Base-by-base conservation (phyloP, 2,329 filamentous ascomycete species). In the Grosmannia serpens region DNA sequence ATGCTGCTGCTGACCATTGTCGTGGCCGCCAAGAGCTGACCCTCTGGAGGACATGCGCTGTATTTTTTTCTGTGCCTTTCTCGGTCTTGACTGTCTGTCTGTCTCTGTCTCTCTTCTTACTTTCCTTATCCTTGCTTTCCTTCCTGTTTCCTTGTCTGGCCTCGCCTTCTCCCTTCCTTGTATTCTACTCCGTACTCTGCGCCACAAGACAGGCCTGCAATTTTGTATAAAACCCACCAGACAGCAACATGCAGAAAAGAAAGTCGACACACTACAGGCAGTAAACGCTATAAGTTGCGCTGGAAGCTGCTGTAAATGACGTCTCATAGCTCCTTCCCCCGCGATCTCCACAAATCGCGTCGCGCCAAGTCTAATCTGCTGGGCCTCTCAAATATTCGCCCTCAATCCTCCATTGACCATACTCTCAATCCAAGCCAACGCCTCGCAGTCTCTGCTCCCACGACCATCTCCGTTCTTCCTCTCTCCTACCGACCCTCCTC, bases 1-100 rank as follows among this genome's bases (percentile, higher is more conserved):
- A 68, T 84, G 62, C 81, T 84, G 64, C 65, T 84, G 52, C 65
- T 81, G 63, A 75, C 77, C n/a, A 78, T 83, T 59, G 73, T 82
- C 31, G 74, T 83, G 60, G 74, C 78, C 3, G 68, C 78, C 57
- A 82, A 80, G 72, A 22, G 44, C 27, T 61, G 41, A 53, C 53
- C 17, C 4, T 9, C 8, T 8, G 20, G 8, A 44, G 20, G 41
- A 22, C 3, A 44, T n/a, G 1, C n/a, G n/a, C n/a, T n/a, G n/a
- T n/a, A n/a, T n/a, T n/a, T n/a, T n/a, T n/a, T n/a, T n/a, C n/a
- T n/a, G n/a, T n/a, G n/a, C n/a, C n/a, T n/a, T n/a, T n/a, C n/a
- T n/a, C n/a, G n/a, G n/a, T n/a, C 33, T 35, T 15, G 6, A 15
- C 15, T 20, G n/a, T 50, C 11, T 56, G 22, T 7, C 38, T n/a